A percentile compares a stretch with the other conserved stretches of the same genome.
These are phyloP conservation scores for Hypomyces rosellus DNA, from an alignment of 2,329 filamentous ascomycete species.

Conservation along the genomic window DNA sequence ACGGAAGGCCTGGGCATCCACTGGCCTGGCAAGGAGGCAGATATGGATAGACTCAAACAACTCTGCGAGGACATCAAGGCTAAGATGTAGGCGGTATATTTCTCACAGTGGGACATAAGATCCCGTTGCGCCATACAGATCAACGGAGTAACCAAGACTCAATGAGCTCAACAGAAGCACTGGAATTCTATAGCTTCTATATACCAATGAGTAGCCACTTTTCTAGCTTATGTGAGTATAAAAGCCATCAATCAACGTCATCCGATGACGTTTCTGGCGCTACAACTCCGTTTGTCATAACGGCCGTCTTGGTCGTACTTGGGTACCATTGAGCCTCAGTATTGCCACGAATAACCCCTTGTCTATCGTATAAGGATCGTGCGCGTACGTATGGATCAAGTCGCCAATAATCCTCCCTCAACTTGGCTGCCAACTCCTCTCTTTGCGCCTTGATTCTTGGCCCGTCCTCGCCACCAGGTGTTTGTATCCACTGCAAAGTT, in stretches of 20 bases:
- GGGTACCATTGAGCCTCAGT: constrained; percentile 52
- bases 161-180: background rate
- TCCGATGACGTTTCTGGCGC: constrained; percentile 4
- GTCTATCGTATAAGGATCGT: constrained; percentile 76
- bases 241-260: constrained; percentile 8
- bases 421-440: constrained; percentile 51
- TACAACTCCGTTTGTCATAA: background rate
- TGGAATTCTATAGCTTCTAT: background rate
- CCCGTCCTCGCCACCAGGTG: constrained; percentile 35
- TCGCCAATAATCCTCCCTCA: constrained; percentile 78
- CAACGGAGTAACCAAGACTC: too few species aligned
- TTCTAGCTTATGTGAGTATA: background rate
- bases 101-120: constrained; percentile 33
- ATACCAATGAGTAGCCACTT: background rate
- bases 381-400: constrained; percentile 84
- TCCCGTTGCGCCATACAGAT: too few species aligned
- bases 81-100: constrained; percentile 64
- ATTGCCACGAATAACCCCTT: constrained; percentile 60
- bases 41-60: constrained; percentile 79
- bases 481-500: constrained; percentile 67
- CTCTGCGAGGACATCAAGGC: constrained; percentile 78
- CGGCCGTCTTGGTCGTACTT: background rate
- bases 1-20: constrained; percentile 69
- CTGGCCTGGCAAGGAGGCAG: constrained; percentile 70
- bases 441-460: constrained; percentile 50